Evolutionary conservation across 768 basidiomycete genomes (phyloP).

Genomic region (Fistulinella prunicolor): DNA sequence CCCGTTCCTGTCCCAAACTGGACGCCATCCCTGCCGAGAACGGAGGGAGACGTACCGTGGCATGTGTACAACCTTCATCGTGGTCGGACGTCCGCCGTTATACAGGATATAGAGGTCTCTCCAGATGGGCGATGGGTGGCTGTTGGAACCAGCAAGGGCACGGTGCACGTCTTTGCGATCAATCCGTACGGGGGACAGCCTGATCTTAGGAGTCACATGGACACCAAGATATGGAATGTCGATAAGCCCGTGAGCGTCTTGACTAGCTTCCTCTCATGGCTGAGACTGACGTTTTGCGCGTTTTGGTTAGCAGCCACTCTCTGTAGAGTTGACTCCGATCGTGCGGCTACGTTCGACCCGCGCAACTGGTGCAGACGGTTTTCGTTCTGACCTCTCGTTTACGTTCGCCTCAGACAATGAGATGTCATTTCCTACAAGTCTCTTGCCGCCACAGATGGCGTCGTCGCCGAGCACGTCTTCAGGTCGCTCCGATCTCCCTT

Average conservation of each 20-base stretch:
- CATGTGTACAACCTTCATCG: slow-evolving; percentile 68
- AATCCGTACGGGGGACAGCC: slow-evolving; percentile 75
- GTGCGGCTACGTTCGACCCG: slow-evolving; percentile 47
- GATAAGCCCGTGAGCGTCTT: slow-evolving; percentile 40
- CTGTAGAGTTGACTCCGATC: slow-evolving; percentile 54
- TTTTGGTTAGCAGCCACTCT: slow-evolving; percentile 43
- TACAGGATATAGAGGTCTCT: slow-evolving; percentile 46
- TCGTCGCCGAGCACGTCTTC: slow-evolving; percentile 28
- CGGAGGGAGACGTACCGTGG: slow-evolving; percentile 34
- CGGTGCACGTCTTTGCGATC: slow-evolving; percentile 69
- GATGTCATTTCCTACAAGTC: slow-evolving; percentile 35
- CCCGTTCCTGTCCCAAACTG: slow-evolving; percentile 1
- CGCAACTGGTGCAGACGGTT: slow-evolving; percentile 27
- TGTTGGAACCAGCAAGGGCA: slow-evolving; percentile 60
- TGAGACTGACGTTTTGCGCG: background rate
- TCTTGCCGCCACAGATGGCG: slow-evolving; percentile 32
- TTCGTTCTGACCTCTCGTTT: slow-evolving; percentile 48
- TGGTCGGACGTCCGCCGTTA: slow-evolving; percentile 66
- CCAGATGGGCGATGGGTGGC: slow-evolving; percentile 67
- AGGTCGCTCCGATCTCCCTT: slow-evolving; percentile 27
- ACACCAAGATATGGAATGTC: slow-evolving; percentile 54
- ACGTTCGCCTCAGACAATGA: slow-evolving; percentile 45
- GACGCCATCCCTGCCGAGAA: background rate
- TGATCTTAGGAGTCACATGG: slow-evolving; percentile 59
- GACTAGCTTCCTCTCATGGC: background rate